Evolutionary conservation across 2,329 filamentous ascomycete genomes (phyloP).

Genomic region (Penicillium griseofulvum): DNA sequence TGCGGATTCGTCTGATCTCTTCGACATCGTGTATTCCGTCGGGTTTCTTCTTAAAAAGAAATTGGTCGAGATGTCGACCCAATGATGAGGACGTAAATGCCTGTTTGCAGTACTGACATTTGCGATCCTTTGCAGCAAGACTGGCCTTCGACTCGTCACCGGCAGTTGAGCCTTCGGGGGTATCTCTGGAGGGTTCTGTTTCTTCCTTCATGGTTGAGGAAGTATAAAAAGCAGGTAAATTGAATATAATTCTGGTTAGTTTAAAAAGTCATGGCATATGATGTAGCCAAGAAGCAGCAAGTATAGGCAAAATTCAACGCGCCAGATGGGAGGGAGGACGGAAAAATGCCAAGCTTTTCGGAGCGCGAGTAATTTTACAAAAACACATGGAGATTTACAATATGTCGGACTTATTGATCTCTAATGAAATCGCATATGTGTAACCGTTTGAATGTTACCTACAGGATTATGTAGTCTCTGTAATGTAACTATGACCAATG

Average conservation of each 20-base stretch:
- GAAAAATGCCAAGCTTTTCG: conserved; percentile 16
- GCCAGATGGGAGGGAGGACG: background rate
- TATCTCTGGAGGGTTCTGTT: conserved; percentile 26
- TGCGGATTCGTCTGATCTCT: conserved; percentile 78
- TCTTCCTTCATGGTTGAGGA: conserved; percentile 18
- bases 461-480: background rate
- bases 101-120: conserved; percentile 83
- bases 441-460: background rate
- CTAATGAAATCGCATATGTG: background rate
- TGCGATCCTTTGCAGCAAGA: conserved; percentile 73
- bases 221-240: background rate
- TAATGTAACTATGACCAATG: conserved; percentile 1
- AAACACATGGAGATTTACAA: background rate
- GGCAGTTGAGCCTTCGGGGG: conserved; percentile 40
- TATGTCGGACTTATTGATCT: background rate
- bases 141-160: conserved; percentile 39
- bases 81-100: conserved; percentile 91
- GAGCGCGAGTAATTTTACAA: background rate
- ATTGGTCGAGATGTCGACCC: conserved; percentile 88
- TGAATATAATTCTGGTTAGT: background rate
- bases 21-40: conserved; percentile 90
- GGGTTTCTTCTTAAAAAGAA: conserved; percentile 90
- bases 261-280: conserved; percentile 6
- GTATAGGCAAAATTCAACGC: background rate
- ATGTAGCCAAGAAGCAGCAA: background rate